These are phyloP conservation scores for Eucalyptus victrix DNA, from an alignment of 345 rosid species.

Conservation along the genomic window DNA sequence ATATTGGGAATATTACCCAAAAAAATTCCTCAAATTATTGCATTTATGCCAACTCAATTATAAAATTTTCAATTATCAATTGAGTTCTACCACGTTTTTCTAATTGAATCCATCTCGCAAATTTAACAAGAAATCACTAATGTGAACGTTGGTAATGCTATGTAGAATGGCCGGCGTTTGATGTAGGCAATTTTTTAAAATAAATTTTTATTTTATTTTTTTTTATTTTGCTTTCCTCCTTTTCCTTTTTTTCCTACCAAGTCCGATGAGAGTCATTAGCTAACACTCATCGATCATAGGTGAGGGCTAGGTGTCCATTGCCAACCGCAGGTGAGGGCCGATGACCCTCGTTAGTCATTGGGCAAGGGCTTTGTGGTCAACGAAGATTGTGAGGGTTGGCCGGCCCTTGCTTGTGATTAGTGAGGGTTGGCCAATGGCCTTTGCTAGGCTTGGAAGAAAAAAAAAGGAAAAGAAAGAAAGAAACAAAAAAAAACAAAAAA, in stretches of 20 bases:
- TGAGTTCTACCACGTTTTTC: not conserved
- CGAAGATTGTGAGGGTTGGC: no score
- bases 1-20: not conserved
- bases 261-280: not conserved
- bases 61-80: not conserved
- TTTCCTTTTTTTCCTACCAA: not conserved
- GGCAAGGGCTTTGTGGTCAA: not conserved
- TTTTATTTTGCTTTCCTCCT: no score
- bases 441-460: not conserved
- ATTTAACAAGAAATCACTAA: no score
- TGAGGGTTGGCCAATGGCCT: not conserved
- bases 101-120: no score
- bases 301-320: no score
- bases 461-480: not conserved
- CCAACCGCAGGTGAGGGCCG: fast-evolving
- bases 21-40: no score
- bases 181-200: not conserved
- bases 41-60: not conserved
- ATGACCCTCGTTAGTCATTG: not conserved
- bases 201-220: no score
- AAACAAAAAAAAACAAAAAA: no score
- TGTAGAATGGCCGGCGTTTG: fast-evolving
- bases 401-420: no score
- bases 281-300: no score
- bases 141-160: no score